phyloP scores from a whole-genome alignment of 1,139 yeast species.

The Blastobotrys aristatus region DNA sequence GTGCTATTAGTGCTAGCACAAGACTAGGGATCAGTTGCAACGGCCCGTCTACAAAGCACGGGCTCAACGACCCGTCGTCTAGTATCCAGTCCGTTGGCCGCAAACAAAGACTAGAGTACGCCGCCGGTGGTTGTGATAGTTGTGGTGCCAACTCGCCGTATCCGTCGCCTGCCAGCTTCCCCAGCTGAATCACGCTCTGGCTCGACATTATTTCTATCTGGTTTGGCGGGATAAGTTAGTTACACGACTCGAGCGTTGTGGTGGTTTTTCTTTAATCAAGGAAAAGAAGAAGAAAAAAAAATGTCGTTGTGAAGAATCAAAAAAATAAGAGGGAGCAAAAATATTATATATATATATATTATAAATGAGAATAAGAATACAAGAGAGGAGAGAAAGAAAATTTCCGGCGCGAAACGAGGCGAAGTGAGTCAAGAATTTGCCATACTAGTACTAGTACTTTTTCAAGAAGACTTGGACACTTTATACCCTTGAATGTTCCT shows the following conservation, averaged over 20 bases:
- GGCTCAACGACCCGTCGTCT: constrained; percentile 63
- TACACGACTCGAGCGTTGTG: not conserved
- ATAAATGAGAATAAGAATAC: too few species aligned
- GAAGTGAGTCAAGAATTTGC: too few species aligned
- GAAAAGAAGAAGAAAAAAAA: not conserved
- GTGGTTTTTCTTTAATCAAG: not conserved
- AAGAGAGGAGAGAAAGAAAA: too few species aligned
- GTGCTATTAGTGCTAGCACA: constrained; percentile 51
- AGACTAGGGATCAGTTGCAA: constrained; percentile 48
- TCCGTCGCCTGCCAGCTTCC: not conserved
- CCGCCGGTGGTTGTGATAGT: not conserved
- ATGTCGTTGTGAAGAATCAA: constrained; percentile 1
- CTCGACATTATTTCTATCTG: constrained; percentile 2
- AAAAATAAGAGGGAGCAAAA: too few species aligned
- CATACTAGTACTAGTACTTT: too few species aligned
- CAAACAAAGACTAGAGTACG: not conserved
- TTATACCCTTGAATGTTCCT: too few species aligned
- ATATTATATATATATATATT: too few species aligned
- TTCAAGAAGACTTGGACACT: too few species aligned
- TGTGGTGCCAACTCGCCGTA: not conserved
- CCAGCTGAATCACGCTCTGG: constrained; percentile 1
- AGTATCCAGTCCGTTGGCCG: constrained; percentile 24
- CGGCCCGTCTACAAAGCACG: constrained; percentile 71
- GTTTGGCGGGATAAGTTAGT: too few species aligned
- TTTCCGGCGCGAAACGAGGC: too few species aligned